Conservation (phyloP, 2,329 filamentous ascomycete species). For the Purpureocillium lavendulum region DNA sequence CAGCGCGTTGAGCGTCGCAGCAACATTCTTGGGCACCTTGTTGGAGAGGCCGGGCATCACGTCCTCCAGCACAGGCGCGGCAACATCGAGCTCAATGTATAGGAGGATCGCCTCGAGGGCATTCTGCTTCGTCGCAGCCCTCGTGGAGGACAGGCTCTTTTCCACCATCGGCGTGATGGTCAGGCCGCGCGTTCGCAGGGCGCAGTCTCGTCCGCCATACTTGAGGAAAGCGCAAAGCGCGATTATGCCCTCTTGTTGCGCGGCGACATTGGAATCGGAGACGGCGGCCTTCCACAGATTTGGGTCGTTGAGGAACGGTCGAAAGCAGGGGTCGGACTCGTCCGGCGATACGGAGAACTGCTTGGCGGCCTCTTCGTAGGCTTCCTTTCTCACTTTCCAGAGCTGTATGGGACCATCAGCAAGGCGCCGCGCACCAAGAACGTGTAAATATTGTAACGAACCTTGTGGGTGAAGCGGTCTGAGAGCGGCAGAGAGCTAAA, state of each 20-base stretch:
- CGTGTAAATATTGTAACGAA: conserved; percentile 19
- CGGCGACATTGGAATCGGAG: conserved; percentile 90
- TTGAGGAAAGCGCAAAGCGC: conserved; percentile 89
- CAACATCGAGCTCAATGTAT: conserved; percentile 81
- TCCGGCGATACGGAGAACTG: conserved; percentile 77
- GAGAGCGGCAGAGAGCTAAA: conserved; percentile 69
- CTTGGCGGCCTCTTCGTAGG: conserved; percentile 86
- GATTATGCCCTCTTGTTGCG: conserved; percentile 84
- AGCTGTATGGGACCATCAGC: conserved; percentile 37
- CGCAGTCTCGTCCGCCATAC: conserved; percentile 74
- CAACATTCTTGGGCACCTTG: conserved; percentile 85
- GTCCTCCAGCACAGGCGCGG: conserved; percentile 83
- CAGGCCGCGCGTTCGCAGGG: conserved; percentile 64
- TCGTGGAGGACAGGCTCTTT: conserved; percentile 81
- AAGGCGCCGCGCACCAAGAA: background rate
- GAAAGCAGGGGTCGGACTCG: conserved; percentile 78
- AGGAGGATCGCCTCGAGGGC: conserved; percentile 80
- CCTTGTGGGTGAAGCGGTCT: conserved; percentile 80
- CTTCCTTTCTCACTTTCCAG: conserved; percentile 95
- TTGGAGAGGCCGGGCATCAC: conserved; percentile 74
- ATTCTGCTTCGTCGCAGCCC: conserved; percentile 81
- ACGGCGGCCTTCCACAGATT: conserved; percentile 88
- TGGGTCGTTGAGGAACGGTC: conserved; percentile 78
- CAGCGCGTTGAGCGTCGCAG: conserved; percentile 62
- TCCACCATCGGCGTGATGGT: conserved; percentile 78